These are phyloP conservation scores for Peniophora sp. DNA, from an alignment of 1,284 basidiomycete species.

Conservation along the genomic window DNA sequence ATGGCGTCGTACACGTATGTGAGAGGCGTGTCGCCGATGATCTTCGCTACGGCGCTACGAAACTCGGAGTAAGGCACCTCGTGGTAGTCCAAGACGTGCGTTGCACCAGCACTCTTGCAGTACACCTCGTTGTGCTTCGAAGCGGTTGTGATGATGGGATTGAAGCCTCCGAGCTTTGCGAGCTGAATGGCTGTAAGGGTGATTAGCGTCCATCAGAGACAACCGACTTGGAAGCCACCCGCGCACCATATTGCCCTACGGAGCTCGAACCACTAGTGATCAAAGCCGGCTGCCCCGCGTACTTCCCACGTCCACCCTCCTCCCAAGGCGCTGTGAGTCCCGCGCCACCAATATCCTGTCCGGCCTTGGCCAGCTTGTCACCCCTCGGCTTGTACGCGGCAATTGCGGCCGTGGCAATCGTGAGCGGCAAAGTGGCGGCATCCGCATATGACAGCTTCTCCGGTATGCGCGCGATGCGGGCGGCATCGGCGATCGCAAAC, in stretches of 20 bases:
- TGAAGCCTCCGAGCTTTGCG: conserved; percentile 24
- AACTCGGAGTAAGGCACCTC: conserved; percentile 9
- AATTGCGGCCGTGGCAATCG: conserved; percentile 6
- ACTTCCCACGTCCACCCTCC: conserved; percentile 15
- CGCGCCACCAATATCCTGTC: conserved; percentile 2
- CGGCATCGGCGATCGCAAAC: conserved; percentile 20
- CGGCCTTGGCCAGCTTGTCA: neutral
- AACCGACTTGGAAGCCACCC: neutral
- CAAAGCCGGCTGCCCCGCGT: conserved; percentile 16
- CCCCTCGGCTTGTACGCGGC: conserved; percentile 4
- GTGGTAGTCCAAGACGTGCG: conserved; percentile 26
- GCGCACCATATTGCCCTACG: conserved; percentile 21
- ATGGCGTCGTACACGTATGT: conserved; percentile 4
- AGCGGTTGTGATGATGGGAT: conserved; percentile 26
- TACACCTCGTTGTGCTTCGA: conserved; percentile 23
- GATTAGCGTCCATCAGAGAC: neutral
- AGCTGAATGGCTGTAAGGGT: conserved; percentile 21
- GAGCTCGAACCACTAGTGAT: conserved; percentile 23
- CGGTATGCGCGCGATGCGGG: conserved; percentile 14
- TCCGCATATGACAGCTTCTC: conserved; percentile 8
- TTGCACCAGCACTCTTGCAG: conserved; percentile 27
- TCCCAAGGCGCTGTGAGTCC: conserved; percentile 9
- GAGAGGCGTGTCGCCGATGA: conserved; percentile 10
- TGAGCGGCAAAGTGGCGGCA: conserved; percentile 8
- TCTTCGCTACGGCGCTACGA: conserved; percentile 11